Evolutionary conservation across 2,329 filamentous ascomycete genomes (phyloP), one percentile per base, ranked within the genome.

Genomic region (Penicillium fuscoglaucum): DNA sequence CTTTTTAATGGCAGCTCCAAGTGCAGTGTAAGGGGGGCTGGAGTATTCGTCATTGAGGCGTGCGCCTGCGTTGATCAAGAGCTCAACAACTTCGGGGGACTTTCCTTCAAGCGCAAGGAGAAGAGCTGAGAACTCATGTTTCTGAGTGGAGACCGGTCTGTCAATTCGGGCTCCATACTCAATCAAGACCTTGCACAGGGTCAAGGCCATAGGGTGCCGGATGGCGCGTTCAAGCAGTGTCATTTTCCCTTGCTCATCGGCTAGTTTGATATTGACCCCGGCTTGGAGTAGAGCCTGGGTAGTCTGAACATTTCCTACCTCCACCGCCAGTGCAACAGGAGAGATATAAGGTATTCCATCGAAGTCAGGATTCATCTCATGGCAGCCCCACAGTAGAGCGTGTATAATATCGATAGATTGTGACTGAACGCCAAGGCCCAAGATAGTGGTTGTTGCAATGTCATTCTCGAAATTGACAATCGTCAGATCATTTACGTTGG

Each of bases 1-100:
- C 28, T 7, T 8, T 57, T 60, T 35, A 19, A 64, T 24, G 19
- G 61, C 59, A 13, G 59, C 61, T 37, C 31, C 61, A 35, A 64
- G 55, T 9, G 54, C 50, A 24, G 53, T 58, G 28, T 46, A 37
- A 15, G 61, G 57, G 6, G 26, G 7, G 1, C 24, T 4, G 1
- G 26, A 8, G 15, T 59, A 61, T 33, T 15, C n/a, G 28, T 62
- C 60, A 56, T 62, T 61, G 33, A 59, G 39, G 29, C 58, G 55
- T 46, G 55, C 55, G 24, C 40, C 31, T 17, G 55, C 35, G 24
- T n/a, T 21, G 55, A 62, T 61, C 12, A 62, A 59, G 29, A 61
- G 51, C 35, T 58, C 19, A 26, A 61, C 37, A 19, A 62, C 47
- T 33, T 56, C 46, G 29, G 56, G 17, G 3, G 31, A 21, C 2